A percentile compares a stretch with the other conserved stretches of the same genome.
Evolutionary conservation across 495 filamentous ascomycete species (phyloP).

Genomic region (Sphaerosporella brunnea): DNA sequence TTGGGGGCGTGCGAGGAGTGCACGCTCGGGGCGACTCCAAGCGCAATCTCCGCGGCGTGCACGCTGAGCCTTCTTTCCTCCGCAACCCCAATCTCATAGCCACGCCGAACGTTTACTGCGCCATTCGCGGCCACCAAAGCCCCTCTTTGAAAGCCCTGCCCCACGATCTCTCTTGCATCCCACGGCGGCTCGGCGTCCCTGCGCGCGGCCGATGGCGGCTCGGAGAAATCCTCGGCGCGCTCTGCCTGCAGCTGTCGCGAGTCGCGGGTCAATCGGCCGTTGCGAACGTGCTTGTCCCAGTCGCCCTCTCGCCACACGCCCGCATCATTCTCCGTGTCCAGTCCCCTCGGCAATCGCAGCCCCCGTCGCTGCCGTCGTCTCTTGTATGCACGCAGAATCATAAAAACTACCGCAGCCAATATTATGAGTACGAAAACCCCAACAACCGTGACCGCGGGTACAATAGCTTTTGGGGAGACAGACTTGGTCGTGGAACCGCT

Average conservation of each 20-base stretch:
- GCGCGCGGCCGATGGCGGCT: background rate
- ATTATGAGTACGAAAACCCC: constrained; percentile 24
- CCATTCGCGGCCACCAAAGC: background rate
- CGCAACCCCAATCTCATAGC: background rate
- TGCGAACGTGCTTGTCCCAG: constrained; percentile 1
- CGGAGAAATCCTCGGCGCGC: background rate
- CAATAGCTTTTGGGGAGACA: constrained; percentile 24
- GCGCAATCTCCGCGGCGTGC: background rate
- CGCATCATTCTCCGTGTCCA: background rate
- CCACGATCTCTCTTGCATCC: constrained; percentile 7
- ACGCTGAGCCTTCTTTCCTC: background rate
- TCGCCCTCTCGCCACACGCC: background rate
- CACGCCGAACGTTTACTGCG: constrained; percentile 4
- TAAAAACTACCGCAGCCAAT: constrained; percentile 22
- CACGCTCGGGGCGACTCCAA: background rate
- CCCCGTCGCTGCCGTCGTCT: constrained; percentile 10
- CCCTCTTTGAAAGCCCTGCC: constrained; percentile 6
- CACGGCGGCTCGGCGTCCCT: background rate
- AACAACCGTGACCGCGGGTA: constrained; percentile 22
- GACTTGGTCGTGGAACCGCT: constrained; percentile 10
- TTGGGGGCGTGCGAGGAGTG: background rate
- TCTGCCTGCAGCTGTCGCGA: background rate
- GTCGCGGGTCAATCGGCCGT: constrained; percentile 4
- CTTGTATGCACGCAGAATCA: constrained; percentile 22
- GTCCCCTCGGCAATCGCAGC: constrained; percentile 4